Percentiles rank a stretch among this genome's conserved stretches.
Conservation (phyloP, 2,329 filamentous ascomycete species). For the Fusarium sp. region DNA sequence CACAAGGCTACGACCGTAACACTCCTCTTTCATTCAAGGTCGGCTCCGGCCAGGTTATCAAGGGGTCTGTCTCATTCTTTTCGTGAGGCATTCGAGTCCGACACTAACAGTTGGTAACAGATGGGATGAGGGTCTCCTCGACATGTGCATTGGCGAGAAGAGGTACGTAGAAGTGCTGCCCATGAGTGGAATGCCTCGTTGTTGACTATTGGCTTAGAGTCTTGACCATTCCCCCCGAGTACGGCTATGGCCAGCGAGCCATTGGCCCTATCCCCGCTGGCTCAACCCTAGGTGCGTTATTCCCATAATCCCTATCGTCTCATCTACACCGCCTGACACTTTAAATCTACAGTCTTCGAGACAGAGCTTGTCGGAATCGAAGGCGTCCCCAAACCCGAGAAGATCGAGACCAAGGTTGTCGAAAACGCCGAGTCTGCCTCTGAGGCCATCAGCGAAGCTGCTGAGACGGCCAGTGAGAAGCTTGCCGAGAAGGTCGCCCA, state of each 20-base stretch:
- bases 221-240: constrained; percentile 87
- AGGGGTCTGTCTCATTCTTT: constrained; percentile 68
- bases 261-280: constrained; percentile 87
- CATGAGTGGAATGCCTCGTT: constrained; percentile 4
- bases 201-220: constrained; percentile 60
- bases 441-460: constrained; percentile 51
- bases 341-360: constrained; percentile 75
- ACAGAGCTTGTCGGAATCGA: constrained; percentile 88
- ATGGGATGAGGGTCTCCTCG: constrained; percentile 90
- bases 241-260: constrained; percentile 80
- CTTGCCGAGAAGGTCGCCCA: constrained; percentile 59
- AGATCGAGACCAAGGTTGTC: constrained; percentile 47
- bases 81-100: constrained; percentile 14
- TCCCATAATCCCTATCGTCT: constrained; percentile 21
- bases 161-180: constrained; percentile 56
- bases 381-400: constrained; percentile 67
- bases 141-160: constrained; percentile 97
- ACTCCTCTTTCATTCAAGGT: constrained; percentile 82
- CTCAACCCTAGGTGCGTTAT: constrained; percentile 75
- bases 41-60: constrained; percentile 85
- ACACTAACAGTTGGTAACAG: constrained; percentile 54
- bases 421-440: constrained; percentile 43
- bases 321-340: constrained; percentile 27
- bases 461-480: constrained; percentile 51
- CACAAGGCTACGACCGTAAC: constrained; percentile 75